A percentile compares a stretch with the other conserved stretches of the same genome.
These are phyloP conservation scores for Pythium myriotylum DNA, from an alignment of 352 stramenopile species.

Conservation along the genomic window DNA sequence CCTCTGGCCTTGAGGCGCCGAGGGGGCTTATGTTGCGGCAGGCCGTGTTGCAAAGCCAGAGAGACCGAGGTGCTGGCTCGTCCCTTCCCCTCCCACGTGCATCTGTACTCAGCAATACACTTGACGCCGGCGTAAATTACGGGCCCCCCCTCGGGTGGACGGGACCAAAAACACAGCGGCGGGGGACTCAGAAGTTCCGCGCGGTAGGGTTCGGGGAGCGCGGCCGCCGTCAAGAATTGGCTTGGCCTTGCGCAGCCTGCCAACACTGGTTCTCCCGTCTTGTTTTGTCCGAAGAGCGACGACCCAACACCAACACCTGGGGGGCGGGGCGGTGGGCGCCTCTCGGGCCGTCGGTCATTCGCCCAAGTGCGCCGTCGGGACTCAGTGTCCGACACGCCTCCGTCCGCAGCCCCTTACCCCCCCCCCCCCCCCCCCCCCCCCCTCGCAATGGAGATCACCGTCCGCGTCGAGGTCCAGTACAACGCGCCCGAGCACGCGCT, in stretches of 20 bases:
- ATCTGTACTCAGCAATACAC: slow-evolving; percentile 4
- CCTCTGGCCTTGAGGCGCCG: not conserved
- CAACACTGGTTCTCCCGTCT: slow-evolving; percentile 4
- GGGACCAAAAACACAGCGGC: no score
- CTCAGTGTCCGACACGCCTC: slow-evolving; percentile 4
- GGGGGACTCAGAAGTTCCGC: not conserved
- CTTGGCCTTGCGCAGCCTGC: slow-evolving; percentile 1
- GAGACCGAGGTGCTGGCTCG: slow-evolving; percentile 8
- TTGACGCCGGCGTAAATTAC: not conserved
- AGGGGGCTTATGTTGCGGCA: not conserved
- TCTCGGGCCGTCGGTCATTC: slow-evolving; percentile 1
- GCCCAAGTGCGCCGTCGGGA: not conserved
- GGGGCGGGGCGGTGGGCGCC: no score
- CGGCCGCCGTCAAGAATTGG: not conserved
- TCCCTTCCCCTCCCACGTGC: not conserved
- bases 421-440: slow-evolving; percentile 3
- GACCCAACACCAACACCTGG: slow-evolving; percentile 4
- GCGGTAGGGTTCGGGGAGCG: not conserved
- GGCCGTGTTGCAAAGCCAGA: slow-evolving; percentile 3
- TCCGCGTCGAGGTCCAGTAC: slow-evolving; percentile 82
- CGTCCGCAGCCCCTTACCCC: slow-evolving; percentile 1
- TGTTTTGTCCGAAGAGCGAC: not conserved
- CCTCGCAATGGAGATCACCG: slow-evolving; percentile 68
- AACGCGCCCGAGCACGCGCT: slow-evolving; percentile 60
- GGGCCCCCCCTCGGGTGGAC: no score